Evolutionary conservation across 768 basidiomycete species (phyloP).

Genomic region (Amanita fuliginea): DNA sequence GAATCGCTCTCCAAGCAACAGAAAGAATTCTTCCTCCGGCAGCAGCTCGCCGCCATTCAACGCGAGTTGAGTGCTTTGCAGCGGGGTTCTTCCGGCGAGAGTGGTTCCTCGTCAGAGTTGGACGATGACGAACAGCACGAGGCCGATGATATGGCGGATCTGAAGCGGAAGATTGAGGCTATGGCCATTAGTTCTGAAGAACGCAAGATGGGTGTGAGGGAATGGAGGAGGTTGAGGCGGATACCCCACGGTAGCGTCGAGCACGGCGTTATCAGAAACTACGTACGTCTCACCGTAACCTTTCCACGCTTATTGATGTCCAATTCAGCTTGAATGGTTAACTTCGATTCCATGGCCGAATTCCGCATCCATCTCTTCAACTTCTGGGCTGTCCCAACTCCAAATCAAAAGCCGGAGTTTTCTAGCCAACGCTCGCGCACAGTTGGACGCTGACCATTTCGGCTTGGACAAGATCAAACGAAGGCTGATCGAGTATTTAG

Average conservation of each 20-base stretch:
- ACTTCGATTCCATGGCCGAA: slow-evolving; percentile 78
- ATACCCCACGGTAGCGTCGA: slow-evolving; percentile 90
- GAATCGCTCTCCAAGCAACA: slow-evolving; percentile 83
- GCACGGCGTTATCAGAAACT: slow-evolving; percentile 78
- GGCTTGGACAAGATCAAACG: slow-evolving; percentile 91
- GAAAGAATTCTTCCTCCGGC: slow-evolving; percentile 78
- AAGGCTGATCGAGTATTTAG: slow-evolving; percentile 83
- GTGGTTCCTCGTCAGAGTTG: slow-evolving; percentile 33
- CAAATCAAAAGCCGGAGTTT: slow-evolving; percentile 43
- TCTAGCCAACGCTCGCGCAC: slow-evolving; percentile 58
- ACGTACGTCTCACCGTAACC: slow-evolving; percentile 35
- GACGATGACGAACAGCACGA: slow-evolving; percentile 77
- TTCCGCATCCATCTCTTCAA: slow-evolving; percentile 16
- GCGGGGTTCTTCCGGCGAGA: slow-evolving; percentile 16
- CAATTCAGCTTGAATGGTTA: slow-evolving; percentile 74
- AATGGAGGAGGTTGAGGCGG: slow-evolving; percentile 75
- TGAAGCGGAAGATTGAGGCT: slow-evolving; percentile 64
- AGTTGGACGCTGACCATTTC: slow-evolving; percentile 85
- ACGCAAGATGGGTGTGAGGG: slow-evolving; percentile 69
- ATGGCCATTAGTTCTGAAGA: slow-evolving; percentile 70
- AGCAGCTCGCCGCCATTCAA: slow-evolving; percentile 73
- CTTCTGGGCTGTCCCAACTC: slow-evolving; percentile 8
- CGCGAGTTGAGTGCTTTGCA: slow-evolving; percentile 56
- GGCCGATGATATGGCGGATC: slow-evolving; percentile 65
- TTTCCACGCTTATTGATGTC: slow-evolving; percentile 3